phyloP scores from a whole-genome alignment of 352 stramenopile genomes.

The Blastocystis sp. region DNA sequence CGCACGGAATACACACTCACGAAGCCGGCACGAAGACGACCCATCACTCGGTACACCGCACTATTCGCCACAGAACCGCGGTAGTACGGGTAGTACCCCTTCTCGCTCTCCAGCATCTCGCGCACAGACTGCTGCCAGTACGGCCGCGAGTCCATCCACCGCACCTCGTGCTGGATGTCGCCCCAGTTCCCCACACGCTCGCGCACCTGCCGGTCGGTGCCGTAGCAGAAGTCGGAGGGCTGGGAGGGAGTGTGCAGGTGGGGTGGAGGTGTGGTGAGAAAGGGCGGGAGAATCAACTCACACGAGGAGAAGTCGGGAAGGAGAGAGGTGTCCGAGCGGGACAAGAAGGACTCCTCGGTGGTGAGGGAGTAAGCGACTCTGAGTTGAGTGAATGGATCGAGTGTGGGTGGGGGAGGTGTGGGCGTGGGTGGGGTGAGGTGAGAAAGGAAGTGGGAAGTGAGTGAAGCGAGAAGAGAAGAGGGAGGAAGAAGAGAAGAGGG shows the following conservation, averaged over 20 bases:
- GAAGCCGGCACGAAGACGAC: not conserved
- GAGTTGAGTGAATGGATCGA: not conserved
- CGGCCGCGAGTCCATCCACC: too few species aligned
- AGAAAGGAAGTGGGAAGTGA: not conserved
- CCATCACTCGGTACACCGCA: not conserved
- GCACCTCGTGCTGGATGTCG: conserved; percentile 11
- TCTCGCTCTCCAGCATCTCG: not conserved
- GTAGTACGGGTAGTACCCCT: not conserved
- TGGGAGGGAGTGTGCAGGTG: not conserved
- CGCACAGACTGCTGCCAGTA: not conserved
- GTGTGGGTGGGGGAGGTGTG: not conserved
- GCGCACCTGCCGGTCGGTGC: not conserved
- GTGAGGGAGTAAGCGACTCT: not conserved
- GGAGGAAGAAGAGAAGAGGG: not conserved
- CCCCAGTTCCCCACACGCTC: not conserved
- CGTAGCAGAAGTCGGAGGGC: not conserved
- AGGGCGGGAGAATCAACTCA: conserved; percentile 33
- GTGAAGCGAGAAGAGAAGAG: not conserved
- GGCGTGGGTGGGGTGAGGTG: not conserved
- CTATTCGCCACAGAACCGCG: not conserved
- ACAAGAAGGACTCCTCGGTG: not conserved
- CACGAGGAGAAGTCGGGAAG: not conserved
- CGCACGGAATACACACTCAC: not conserved
- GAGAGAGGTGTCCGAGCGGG: not conserved
- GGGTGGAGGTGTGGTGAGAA: not conserved